Evolutionary conservation across 164 flowering plant genomes (phyloP), one percentile per base, ranked within the genome.

Genomic region (Magnolia kwangsiensis): DNA sequence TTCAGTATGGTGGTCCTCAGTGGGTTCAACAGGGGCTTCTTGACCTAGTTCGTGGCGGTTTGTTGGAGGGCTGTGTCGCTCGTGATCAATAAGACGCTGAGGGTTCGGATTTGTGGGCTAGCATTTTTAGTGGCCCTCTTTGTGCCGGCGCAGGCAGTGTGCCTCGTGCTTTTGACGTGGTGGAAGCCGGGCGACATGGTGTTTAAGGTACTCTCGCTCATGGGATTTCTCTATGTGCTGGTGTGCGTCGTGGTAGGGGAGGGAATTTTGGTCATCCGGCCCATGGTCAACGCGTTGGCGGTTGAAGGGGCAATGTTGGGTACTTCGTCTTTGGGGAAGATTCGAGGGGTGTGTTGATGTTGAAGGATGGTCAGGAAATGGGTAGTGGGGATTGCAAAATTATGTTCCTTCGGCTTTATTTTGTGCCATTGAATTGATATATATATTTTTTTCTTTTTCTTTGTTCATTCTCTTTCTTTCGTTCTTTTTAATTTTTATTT

Each of bases 31-130:
- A 20, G 76, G 0, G 81, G 69, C 13, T 93, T 83, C 81, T 51
- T 72, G 14, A 0, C 87, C 9, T 82, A 74, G 4, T 91, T 93
- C 71, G 20, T 85, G 18, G 4, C 85, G 0, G 86, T 92, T 13
- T 84, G 85, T 49, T 84, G 89, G 86, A 81, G 73, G 63, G 91
- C 84, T 11, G 78, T 84, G 63, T 76, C 87, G 0, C 64, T 88
- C 1, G 97, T 86, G n/a, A 93, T 93, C 64, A 91, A 91, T 79
- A 90, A 90, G 76, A 79, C 81, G 0, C 69, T 91, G 72, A 77
- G 89, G 81, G 29, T 65, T 3, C 81, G 96, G 63, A 84, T 89
- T 20, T 82, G 79, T 71, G 63, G 69, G 61, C 83, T 93, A 7
- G 84, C 82, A 1, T 0, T 74, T 20, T 68, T 89, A 19, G 82